These are phyloP conservation scores for Trichoderma reesei DNA, from an alignment of 495 filamentous ascomycete genomes.

Conservation along the genomic window DNA sequence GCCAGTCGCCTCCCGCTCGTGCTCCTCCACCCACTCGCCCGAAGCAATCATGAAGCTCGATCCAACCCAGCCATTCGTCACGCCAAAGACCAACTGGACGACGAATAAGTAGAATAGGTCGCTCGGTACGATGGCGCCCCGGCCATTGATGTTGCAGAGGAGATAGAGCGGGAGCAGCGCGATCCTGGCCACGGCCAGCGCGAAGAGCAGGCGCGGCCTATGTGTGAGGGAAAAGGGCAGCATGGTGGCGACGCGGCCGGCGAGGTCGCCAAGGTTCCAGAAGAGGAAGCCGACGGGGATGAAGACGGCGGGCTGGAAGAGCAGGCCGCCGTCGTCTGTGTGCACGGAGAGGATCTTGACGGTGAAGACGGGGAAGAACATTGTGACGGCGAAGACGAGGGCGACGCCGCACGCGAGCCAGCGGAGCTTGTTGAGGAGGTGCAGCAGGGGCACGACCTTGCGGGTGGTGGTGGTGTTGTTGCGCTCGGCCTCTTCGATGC, in stretches of 20 bases:
- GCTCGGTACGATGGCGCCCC: slow-evolving; percentile 58
- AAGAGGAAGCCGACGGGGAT: slow-evolving; percentile 85
- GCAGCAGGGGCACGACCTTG: slow-evolving; percentile 54
- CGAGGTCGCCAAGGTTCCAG: slow-evolving; percentile 86
- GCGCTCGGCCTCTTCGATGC: slow-evolving; percentile 37
- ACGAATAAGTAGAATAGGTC: slow-evolving; percentile 82
- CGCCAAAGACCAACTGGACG: slow-evolving; percentile 74
- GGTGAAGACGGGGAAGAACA: slow-evolving; percentile 93
- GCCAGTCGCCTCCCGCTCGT: slow-evolving; percentile 79
- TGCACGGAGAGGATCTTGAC: slow-evolving; percentile 64
- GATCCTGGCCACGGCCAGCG: slow-evolving; percentile 50
- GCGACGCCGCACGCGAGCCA: slow-evolving; percentile 64
- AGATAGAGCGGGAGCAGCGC: slow-evolving; percentile 77
- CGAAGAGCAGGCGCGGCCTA: slow-evolving; percentile 53
- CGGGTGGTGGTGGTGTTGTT: slow-evolving; percentile 22
- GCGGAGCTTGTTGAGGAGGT: slow-evolving; percentile 61
- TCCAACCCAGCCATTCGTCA: slow-evolving; percentile 77
- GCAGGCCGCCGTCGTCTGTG: slow-evolving; percentile 35
- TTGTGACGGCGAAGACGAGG: slow-evolving; percentile 70
- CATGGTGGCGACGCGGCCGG: slow-evolving; percentile 62
- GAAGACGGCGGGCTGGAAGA: slow-evolving; percentile 66
- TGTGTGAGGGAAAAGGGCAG: slow-evolving; percentile 50
- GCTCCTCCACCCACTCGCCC: slow-evolving; percentile 61
- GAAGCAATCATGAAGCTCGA: slow-evolving; percentile 87
- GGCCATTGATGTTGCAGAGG: slow-evolving; percentile 73